Evolutionary conservation across 2,329 filamentous ascomycete species (phyloP), one percentile per base, ranked within the genome.

Genomic region (Botrytis porri): DNA sequence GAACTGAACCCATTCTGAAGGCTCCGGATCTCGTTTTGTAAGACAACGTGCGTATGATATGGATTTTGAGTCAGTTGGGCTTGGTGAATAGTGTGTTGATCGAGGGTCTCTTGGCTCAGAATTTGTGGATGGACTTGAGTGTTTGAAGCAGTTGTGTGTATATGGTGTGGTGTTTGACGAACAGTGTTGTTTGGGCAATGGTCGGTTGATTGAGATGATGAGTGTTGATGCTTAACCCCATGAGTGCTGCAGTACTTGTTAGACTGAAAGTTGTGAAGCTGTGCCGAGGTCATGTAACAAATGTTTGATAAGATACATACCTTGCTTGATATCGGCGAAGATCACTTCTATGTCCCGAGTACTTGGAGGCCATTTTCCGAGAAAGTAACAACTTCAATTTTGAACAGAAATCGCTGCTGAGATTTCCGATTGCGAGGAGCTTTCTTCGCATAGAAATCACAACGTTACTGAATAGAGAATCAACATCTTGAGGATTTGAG

Each of bases 271-370:
- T 29, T 12, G n/a, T 37, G n/a, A 67, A 67, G 29, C 8, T 10
- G 45, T n/a, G 22, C 22, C 48, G 43, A 72, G 70, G 32, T 67
- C 57, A 41, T 14, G 29, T 39, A 43, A 37, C 63, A 35, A 45
- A 29, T 37, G 10, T n/a, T 41, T 39, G 32, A 71, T 64, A 71
- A 65, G 59, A 39, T 54, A 54, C 37, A 71, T 71, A 71, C 69
- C 69, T 65, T 64, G 60, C 60, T 65, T n/a, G 69, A 43, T 63
- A 60, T 51, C 60, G 69, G 69, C 14, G 32, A 25, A 32, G 25
- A 64, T 39, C 69, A 71, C 41, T 61, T 57, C 35, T 37, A 25
- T n/a, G 25, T 10, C n/a, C 35, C 32, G 59, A 51, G 14, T 41
- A 4, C n/a, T 57, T 25, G 32, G 20, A 20, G 25, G 45, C 43